Percentiles rank a stretch among this genome's conserved stretches.
Conservation (phyloP, 2,329 filamentous ascomycete species). For the Trichoderma atrobrunneum region DNA sequence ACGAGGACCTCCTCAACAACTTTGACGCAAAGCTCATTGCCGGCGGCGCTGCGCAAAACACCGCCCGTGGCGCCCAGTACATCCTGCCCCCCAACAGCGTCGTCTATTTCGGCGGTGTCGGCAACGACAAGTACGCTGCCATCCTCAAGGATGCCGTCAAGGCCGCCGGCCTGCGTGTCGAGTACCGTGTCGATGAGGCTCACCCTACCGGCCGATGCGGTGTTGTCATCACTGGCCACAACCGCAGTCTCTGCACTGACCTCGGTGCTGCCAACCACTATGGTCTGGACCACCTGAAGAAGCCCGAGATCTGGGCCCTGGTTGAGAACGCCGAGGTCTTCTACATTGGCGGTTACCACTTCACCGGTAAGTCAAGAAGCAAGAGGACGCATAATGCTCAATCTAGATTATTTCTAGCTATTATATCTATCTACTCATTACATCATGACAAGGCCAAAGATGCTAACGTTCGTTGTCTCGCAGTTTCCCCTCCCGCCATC, state of each 20-base stretch:
- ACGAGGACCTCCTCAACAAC: constrained; percentile 91
- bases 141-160: constrained; percentile 83
- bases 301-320: constrained; percentile 84
- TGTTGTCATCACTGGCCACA: constrained; percentile 94
- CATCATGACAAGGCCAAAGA: neutral
- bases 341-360: constrained; percentile 95
- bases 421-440: neutral
- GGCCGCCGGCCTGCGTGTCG: constrained; percentile 83
- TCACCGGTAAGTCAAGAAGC: constrained; percentile 58
- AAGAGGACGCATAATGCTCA: neutral
- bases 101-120: constrained; percentile 90
- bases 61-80: constrained; percentile 93
- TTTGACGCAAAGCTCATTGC: constrained; percentile 92
- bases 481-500: constrained; percentile 85
- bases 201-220: constrained; percentile 89
- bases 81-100: constrained; percentile 86
- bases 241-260: constrained; percentile 92
- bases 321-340: constrained; percentile 85
- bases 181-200: constrained; percentile 87
- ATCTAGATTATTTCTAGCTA: neutral
- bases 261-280: constrained; percentile 97
- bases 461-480: neutral
- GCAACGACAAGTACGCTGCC: constrained; percentile 92
- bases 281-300: constrained; percentile 89
- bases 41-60: constrained; percentile 96